phyloP scores from a whole-genome alignment of 2,329 filamentous ascomycete species.

The Colletotrichum eleusines region DNA sequence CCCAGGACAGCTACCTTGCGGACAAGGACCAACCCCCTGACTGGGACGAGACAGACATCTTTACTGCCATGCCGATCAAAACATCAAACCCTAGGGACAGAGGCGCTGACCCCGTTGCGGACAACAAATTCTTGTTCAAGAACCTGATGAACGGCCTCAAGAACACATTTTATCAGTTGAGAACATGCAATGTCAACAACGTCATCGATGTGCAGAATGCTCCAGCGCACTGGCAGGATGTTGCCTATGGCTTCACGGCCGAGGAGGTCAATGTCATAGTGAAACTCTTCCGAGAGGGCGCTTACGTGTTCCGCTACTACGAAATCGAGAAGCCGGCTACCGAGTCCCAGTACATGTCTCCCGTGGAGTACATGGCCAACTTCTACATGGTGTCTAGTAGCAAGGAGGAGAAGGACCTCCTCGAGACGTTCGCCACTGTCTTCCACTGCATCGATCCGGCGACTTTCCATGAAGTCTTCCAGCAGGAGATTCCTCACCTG shows the following conservation, averaged over 20 bases:
- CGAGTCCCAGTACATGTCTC: constrained; percentile 81
- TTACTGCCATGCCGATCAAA: constrained; percentile 95
- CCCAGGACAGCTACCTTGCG: constrained; percentile 83
- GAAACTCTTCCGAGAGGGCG: constrained; percentile 96
- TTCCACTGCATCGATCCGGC: constrained; percentile 99
- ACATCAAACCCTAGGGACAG: constrained; percentile 91
- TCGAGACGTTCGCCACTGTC: constrained; percentile 97
- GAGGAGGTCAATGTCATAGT: constrained; percentile 97
- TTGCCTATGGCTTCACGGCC: constrained; percentile 95
- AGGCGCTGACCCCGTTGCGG: constrained; percentile 88
- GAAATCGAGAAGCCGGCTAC: constrained; percentile 83
- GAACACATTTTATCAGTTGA: constrained; percentile 95
- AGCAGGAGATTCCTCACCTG: constrained; percentile 94
- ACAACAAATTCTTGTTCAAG: constrained; percentile 98
- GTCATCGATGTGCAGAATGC: constrained; percentile 80
- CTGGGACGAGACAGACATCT: constrained; percentile 99
- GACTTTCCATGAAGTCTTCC: constrained; percentile 98
- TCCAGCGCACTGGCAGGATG: constrained; percentile 92
- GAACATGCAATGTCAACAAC: constrained; percentile 83
- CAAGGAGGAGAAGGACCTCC: constrained; percentile 96
- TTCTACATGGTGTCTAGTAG: constrained; percentile 94
- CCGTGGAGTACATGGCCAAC: constrained; percentile 92
- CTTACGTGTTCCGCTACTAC: constrained; percentile 97
- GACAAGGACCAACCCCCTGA: constrained; percentile 85
- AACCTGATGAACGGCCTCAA: constrained; percentile 96